Conservation (phyloP, 2,329 filamentous ascomycete genomes). For the Clarireedia homoeocarpa region DNA sequence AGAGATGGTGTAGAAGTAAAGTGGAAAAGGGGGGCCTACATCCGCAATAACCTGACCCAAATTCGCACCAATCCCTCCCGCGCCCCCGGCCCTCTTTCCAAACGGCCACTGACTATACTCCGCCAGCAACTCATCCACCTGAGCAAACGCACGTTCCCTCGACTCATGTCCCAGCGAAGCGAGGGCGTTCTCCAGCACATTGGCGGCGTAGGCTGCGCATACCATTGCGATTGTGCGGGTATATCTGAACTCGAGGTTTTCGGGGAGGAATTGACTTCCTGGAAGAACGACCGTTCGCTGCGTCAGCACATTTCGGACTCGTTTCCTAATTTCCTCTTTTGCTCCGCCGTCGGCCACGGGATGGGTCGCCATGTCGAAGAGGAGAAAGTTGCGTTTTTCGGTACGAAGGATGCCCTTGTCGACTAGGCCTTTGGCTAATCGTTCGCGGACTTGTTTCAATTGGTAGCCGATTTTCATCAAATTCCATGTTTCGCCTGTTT, state of each 20-base stretch:
- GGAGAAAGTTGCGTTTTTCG: constrained; percentile 97
- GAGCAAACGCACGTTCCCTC: constrained; percentile 86
- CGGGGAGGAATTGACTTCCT: constrained; percentile 79
- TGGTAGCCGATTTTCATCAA: constrained; percentile 99
- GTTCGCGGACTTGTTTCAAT: constrained; percentile 97
- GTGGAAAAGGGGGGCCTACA: constrained; percentile 33
- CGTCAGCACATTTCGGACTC: constrained; percentile 86
- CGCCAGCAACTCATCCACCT: constrained; percentile 90
- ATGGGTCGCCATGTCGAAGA: constrained; percentile 99
- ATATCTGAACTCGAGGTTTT: constrained; percentile 90
- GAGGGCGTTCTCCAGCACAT: constrained; percentile 96
- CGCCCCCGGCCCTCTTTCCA: constrained; percentile 66
- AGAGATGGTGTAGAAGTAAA: neutral
- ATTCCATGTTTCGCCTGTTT: constrained; percentile 93
- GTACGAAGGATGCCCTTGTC: constrained; percentile 98
- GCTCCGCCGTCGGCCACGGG: constrained; percentile 92
- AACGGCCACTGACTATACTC: constrained; percentile 99
- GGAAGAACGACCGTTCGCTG: constrained; percentile 90
- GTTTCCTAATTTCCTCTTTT: constrained; percentile 92
- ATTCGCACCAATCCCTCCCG: constrained; percentile 83
- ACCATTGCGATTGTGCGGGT: constrained; percentile 91
- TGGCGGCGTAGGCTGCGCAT: constrained; percentile 94
- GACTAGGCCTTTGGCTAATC: constrained; percentile 91
- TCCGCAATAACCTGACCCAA: constrained; percentile 79
- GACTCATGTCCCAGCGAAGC: constrained; percentile 90